Conservation (phyloP, 306 rosid species). For the Pyrus pyrifolia region DNA sequence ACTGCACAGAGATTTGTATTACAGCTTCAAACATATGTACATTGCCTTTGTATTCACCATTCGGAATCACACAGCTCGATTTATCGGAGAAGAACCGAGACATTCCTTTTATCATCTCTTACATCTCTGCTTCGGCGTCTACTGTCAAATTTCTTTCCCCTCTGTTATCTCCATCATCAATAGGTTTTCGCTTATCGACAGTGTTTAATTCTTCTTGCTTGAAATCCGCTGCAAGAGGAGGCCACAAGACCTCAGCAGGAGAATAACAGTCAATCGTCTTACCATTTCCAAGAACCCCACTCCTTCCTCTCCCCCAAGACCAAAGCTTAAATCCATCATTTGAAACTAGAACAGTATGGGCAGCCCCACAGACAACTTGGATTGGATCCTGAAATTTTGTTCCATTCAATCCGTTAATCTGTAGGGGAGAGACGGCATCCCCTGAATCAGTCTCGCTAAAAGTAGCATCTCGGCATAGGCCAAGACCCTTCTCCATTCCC, state of each 20-base stretch:
- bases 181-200: constrained; percentile 2
- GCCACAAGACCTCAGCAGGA: constrained; percentile 61
- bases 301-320: constrained; percentile 95
- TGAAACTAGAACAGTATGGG: constrained; percentile 72
- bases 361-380: constrained; percentile 84
- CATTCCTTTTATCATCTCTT: too few species aligned
- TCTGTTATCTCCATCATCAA: constrained; percentile 21
- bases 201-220: constrained; percentile 41
- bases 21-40: too few species aligned
- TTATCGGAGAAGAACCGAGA: too few species aligned
- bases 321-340: constrained; percentile 60
- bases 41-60: too few species aligned
- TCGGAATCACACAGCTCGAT: too few species aligned
- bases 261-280: constrained; percentile 42
- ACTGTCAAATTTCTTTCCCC: constrained; percentile 25
- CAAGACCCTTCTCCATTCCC: constrained; percentile 99
- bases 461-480: constrained; percentile 80
- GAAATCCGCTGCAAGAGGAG: constrained; percentile 41
- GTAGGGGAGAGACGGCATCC: constrained; percentile 63
- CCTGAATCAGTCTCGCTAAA: constrained; percentile 51
- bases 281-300: constrained; percentile 87
- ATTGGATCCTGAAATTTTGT: constrained; percentile 52
- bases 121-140: constrained; percentile 28
- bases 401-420: constrained; percentile 22
- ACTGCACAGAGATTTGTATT: too few species aligned